A percentile compares a stretch with the other conserved stretches of the same genome.
phyloP scores from a whole-genome alignment of 352 stramenopile species.

The Phytopythium helicoides region DNA sequence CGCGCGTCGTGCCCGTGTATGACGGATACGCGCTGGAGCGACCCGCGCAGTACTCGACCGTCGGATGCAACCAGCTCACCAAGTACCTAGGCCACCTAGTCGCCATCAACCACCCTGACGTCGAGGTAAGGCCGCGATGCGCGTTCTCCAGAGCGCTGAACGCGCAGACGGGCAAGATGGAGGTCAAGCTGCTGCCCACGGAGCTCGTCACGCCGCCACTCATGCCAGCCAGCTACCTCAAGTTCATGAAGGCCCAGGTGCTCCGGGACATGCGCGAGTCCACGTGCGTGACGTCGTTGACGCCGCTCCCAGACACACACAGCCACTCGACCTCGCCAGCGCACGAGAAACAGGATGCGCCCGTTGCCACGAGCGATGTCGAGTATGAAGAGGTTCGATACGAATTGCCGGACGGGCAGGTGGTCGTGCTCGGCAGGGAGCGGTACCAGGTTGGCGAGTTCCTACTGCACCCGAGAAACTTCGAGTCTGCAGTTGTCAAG shows the following conservation, averaged over 20 bases:
- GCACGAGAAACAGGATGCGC: background rate
- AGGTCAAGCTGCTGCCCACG: slow-evolving; percentile 42
- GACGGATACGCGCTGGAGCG: slow-evolving; percentile 88
- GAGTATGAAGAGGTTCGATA: slow-evolving; percentile 46
- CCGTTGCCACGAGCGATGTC: slow-evolving; percentile 6
- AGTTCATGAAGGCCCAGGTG: slow-evolving; percentile 67
- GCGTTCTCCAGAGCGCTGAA: slow-evolving; percentile 64
- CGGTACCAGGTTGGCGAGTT: slow-evolving; percentile 74
- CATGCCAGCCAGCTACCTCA: slow-evolving; percentile 68
- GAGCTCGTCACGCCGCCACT: slow-evolving; percentile 37
- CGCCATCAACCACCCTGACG: slow-evolving; percentile 23
- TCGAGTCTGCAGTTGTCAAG: slow-evolving; percentile 41
- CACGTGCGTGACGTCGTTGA: slow-evolving; percentile 42
- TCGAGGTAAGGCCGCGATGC: slow-evolving; percentile 55
- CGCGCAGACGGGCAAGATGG: slow-evolving; percentile 42
- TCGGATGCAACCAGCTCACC: slow-evolving; percentile 72
- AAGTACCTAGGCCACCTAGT: slow-evolving; percentile 77
- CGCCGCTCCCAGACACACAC: slow-evolving; percentile 36
- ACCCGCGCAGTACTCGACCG: slow-evolving; percentile 67
- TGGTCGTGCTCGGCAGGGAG: slow-evolving; percentile 60
- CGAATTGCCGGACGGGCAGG: slow-evolving; percentile 78
- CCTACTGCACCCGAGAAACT: slow-evolving; percentile 66
- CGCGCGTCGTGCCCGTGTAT: slow-evolving; percentile 87
- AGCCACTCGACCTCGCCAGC: slow-evolving; percentile 14
- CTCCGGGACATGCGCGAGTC: slow-evolving; percentile 79